Evolutionary conservation across 2,329 filamentous ascomycete species (phyloP).

Genomic region (Calycina marina): DNA sequence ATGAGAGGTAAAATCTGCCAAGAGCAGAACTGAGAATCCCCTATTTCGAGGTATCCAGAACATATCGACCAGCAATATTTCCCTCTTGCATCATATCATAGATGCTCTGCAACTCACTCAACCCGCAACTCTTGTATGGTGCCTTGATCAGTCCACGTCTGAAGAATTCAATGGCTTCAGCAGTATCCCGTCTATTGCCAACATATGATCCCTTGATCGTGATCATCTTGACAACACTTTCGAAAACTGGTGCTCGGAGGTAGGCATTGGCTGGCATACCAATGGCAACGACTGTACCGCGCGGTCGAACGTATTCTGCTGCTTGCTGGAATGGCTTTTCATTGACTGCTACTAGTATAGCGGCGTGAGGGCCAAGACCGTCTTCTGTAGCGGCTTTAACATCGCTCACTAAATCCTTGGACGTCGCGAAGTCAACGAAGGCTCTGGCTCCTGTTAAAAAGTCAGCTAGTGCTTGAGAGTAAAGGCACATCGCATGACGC

Average conservation of each 20-base stretch:
- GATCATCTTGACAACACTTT: slow-evolving; percentile 81
- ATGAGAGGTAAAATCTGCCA: too few species aligned
- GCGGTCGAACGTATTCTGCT: slow-evolving; percentile 67
- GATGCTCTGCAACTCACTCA: slow-evolving; percentile 68
- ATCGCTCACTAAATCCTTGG: slow-evolving; percentile 66
- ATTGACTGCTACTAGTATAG: slow-evolving; percentile 69
- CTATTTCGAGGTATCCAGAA: slow-evolving; percentile 59
- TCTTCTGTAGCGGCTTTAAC: slow-evolving; percentile 71
- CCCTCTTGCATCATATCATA: slow-evolving; percentile 60
- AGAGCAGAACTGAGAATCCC: too few species aligned
- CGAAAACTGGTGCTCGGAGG: slow-evolving; percentile 75
- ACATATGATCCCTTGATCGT: slow-evolving; percentile 88
- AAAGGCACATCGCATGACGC: too few species aligned
- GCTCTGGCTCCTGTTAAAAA: slow-evolving; percentile 38
- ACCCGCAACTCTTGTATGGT: slow-evolving; percentile 72
- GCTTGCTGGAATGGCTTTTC: slow-evolving; percentile 97
- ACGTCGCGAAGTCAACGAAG: slow-evolving; percentile 69
- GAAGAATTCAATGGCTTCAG: slow-evolving; percentile 87
- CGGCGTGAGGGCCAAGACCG: slow-evolving; percentile 74
- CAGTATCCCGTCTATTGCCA: slow-evolving; percentile 76
- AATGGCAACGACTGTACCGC: slow-evolving; percentile 75
- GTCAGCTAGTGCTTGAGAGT: too few species aligned
- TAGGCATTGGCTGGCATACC: slow-evolving; percentile 71
- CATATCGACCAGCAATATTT: slow-evolving; percentile 64
- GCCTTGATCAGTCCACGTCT: slow-evolving; percentile 63